Conservation (phyloP, 2,329 filamentous ascomycete genomes). For the Fusarium sp. region DNA sequence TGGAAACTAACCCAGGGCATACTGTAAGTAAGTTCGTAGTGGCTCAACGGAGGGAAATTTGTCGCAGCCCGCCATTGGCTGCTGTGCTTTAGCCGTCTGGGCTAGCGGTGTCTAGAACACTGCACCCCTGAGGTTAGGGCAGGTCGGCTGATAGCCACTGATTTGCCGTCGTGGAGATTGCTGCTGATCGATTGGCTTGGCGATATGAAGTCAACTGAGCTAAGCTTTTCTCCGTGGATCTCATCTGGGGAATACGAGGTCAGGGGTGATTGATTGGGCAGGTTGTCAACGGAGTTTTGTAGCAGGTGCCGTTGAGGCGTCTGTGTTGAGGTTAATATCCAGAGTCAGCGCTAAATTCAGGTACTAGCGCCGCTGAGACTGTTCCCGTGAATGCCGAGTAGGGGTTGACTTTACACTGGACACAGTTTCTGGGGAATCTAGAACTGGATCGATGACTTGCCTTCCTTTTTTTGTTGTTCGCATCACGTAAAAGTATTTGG, state of each 20-base stretch:
- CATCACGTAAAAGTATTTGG: not conserved
- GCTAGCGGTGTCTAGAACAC: not conserved
- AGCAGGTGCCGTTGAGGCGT: not conserved
- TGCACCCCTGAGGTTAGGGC: not conserved
- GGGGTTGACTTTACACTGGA: not conserved
- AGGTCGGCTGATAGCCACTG: not conserved
- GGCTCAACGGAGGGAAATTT: not conserved
- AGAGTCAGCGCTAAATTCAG: not conserved
- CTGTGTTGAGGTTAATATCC: not conserved
- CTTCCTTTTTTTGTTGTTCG: not conserved
- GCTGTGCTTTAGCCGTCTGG: not conserved
- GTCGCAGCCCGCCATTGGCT: not conserved
- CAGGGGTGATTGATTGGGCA: not conserved
- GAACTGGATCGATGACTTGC: not conserved
- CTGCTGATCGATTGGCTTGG: slow-evolving; percentile 5
- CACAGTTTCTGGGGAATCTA: not conserved
- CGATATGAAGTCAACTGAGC: not conserved
- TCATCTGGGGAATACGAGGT: not conserved
- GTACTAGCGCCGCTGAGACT: not conserved
- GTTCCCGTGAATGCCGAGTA: not conserved
- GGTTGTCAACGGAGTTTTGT: not conserved
- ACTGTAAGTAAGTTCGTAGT: not conserved
- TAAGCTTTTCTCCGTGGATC: not conserved
- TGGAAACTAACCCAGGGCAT: not conserved
- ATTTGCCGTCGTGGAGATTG: not conserved